These are phyloP conservation scores for Vigna trinervia DNA, from an alignment of 306 rosid genomes.

Conservation along the genomic window DNA sequence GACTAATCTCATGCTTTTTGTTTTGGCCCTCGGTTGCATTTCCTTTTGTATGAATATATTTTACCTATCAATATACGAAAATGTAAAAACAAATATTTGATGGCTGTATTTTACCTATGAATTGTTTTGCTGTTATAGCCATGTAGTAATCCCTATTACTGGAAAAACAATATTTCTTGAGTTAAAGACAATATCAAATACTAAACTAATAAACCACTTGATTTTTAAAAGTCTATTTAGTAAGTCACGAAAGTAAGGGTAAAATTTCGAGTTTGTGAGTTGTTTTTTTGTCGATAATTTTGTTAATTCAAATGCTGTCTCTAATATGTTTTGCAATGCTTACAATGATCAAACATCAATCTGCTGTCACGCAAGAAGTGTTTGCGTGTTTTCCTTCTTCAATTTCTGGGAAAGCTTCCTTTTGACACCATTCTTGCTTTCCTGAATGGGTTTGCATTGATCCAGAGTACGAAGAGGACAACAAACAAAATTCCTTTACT, in stretches of 20 bases:
- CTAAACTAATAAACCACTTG: no score
- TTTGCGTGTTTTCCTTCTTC: background rate
- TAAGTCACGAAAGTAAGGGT: no score
- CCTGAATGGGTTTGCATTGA: background rate
- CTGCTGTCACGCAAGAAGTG: background rate
- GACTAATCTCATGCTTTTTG: background rate
- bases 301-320: no score
- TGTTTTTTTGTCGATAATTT: no score
- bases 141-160: no score
- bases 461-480: background rate
- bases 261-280: no score
- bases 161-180: no score
- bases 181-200: no score
- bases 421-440: background rate
- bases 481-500: background rate
- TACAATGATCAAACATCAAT: background rate
- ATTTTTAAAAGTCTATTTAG: no score
- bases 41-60: background rate
- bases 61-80: background rate
- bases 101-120: constrained; percentile 6
- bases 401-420: background rate
- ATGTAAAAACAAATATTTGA: constrained; percentile 32
- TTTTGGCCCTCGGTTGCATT: background rate
- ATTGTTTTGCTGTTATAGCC: background rate
- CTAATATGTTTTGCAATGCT: no score